These are phyloP conservation scores for Chrysoporthe cubensis DNA, from an alignment of 2,329 filamentous ascomycete species.

Conservation along the genomic window DNA sequence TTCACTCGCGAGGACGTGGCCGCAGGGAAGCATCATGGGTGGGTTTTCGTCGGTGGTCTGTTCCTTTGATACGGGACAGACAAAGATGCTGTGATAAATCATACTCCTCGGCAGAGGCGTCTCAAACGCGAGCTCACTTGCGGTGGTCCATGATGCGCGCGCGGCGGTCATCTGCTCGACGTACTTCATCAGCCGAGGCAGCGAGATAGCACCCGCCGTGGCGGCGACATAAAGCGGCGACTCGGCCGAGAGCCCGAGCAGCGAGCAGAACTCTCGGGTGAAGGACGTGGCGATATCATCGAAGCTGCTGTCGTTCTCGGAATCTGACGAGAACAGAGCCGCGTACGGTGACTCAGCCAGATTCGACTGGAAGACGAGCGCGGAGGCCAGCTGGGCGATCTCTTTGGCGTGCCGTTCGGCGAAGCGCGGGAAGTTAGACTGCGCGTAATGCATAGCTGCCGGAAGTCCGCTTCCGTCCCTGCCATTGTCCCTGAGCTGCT, in stretches of 20 bases:
- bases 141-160: conserved; percentile 92
- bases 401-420: conserved; percentile 75
- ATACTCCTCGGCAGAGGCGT: conserved; percentile 62
- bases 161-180: conserved; percentile 86
- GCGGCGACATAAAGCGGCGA: conserved; percentile 92
- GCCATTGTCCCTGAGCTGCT: conserved; percentile 38
- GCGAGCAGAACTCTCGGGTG: conserved; percentile 89
- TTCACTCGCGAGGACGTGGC: conserved; percentile 89
- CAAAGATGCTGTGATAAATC: conserved; percentile 94
- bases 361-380: conserved; percentile 79
- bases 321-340: conserved; percentile 61
- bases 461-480: conserved; percentile 63
- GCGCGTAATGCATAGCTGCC: conserved; percentile 77
- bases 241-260: conserved; percentile 86
- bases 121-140: conserved; percentile 85
- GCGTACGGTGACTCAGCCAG: conserved; percentile 77
- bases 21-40: conserved; percentile 95
- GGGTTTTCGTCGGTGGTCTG: conserved; percentile 93
- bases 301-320: conserved; percentile 63
- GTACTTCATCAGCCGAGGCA: conserved; percentile 87
- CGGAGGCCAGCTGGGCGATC: conserved; percentile 79
- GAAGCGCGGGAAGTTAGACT: conserved; percentile 74
- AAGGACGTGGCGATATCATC: conserved; percentile 85
- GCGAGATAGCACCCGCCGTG: conserved; percentile 88
- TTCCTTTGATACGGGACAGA: conserved; percentile 96